phyloP scores from a whole-genome alignment of 257 asterid genomes.

The Gynochthodes officinalis region DNA sequence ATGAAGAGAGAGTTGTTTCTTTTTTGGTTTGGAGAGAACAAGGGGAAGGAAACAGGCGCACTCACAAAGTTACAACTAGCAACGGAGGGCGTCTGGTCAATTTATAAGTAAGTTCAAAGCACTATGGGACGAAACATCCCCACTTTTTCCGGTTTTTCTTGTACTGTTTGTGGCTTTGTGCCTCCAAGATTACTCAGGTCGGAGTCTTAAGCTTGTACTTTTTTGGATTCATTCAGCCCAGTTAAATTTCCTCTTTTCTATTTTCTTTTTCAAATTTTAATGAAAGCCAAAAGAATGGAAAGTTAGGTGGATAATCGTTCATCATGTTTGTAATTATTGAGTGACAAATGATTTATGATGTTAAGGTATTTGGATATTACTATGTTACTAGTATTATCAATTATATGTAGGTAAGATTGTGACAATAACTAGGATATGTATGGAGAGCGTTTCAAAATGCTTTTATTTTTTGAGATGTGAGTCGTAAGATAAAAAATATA shows the following conservation, averaged over 20 bases:
- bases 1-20: no score
- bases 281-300: not conserved
- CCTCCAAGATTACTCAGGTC: slow-evolving; percentile 22
- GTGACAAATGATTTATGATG: not conserved
- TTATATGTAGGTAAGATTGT: no score
- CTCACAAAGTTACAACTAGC: slow-evolving; percentile 3
- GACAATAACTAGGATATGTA: no score
- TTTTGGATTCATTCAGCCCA: not conserved
- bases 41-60: not conserved
- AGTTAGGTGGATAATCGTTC: not conserved
- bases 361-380: no score
- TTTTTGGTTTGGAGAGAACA: slow-evolving; percentile 6
- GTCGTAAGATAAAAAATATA: no score
- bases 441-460: no score
- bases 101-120: slow-evolving; percentile 53
- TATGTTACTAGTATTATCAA: no score
- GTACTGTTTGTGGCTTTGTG: slow-evolving; percentile 17
- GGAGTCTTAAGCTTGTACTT: not conserved
- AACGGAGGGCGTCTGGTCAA: slow-evolving; percentile 31
- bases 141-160: slow-evolving; percentile 30
- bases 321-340: slow-evolving; percentile 6
- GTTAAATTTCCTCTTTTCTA: not conserved
- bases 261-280: not conserved
- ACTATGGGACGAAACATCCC: slow-evolving; percentile 34
- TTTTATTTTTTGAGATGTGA: no score